phyloP scores from a whole-genome alignment of 768 basidiomycete species.

The Phylloporus arenicola region DNA sequence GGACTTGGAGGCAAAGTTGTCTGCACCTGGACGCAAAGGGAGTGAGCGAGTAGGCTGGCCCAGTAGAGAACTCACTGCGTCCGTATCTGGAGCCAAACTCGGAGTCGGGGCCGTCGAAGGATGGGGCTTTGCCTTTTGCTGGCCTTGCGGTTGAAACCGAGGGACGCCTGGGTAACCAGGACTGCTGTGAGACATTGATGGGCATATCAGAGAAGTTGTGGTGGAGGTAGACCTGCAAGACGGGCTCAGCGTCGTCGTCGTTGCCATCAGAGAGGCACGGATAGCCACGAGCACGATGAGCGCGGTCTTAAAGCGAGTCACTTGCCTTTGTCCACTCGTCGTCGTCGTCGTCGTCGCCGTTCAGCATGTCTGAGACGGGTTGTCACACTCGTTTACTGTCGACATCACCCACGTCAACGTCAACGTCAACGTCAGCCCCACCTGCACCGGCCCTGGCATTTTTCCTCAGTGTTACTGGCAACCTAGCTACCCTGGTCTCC shows the following conservation, averaged over 20 bases:
- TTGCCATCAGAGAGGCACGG: conserved; percentile 16
- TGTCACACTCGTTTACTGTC: not conserved
- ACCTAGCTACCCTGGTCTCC: conserved; percentile 13
- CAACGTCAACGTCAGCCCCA: conserved; percentile 11
- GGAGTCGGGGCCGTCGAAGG: conserved; percentile 7
- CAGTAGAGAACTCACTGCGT: conserved; percentile 13
- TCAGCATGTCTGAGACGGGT: not conserved
- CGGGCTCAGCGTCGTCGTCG: conserved; percentile 8
- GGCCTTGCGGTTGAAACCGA: conserved; percentile 3
- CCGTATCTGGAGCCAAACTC: conserved; percentile 4
- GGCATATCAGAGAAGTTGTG: conserved; percentile 15
- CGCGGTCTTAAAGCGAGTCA: not conserved
- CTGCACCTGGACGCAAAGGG: conserved; percentile 12
- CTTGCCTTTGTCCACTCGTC: conserved; percentile 25
- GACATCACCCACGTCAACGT: conserved; percentile 8
- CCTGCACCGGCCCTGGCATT: not conserved
- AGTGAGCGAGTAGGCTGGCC: no score
- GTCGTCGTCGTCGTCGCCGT: conserved; percentile 7
- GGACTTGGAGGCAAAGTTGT: conserved; percentile 9
- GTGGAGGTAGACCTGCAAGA: conserved; percentile 12
- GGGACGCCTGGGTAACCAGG: conserved; percentile 21
- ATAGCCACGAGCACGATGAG: not conserved
- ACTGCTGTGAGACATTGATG: conserved; percentile 9
- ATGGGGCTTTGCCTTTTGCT: conserved; percentile 16
- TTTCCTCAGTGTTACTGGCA: not conserved